These are phyloP conservation scores for Capsicum rhomboideum DNA, from an alignment of 257 asterid genomes.

Conservation along the genomic window DNA sequence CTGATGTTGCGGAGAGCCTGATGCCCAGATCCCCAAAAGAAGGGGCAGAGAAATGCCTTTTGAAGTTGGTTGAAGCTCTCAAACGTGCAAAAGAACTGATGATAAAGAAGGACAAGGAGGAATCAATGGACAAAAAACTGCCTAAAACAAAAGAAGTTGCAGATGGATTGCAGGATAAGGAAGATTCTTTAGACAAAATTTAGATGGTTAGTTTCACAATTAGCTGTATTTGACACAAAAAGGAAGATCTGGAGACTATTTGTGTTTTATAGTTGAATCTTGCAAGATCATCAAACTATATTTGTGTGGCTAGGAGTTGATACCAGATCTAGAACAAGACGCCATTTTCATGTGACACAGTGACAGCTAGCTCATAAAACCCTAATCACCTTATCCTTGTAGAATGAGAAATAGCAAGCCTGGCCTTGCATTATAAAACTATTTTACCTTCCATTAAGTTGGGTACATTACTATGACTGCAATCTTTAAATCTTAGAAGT, in stretches of 20 bases:
- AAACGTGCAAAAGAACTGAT: background rate
- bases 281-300: background rate
- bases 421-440: background rate
- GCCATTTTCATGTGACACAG: background rate
- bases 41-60: conserved; percentile 9
- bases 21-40: conserved; percentile 13
- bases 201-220: background rate
- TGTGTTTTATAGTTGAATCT: background rate
- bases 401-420: background rate
- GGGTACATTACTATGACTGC: background rate
- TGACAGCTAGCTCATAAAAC: background rate
- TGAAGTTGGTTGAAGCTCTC: conserved; percentile 5
- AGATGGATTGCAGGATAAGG: background rate
- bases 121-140: too few relatives aligned
- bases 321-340: background rate
- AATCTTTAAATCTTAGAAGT: background rate
- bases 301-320: background rate
- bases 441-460: background rate
- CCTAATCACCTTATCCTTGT: background rate
- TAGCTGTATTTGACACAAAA: background rate
- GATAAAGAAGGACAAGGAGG: background rate
- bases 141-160: background rate
- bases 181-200: background rate
- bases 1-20: conserved; percentile 17
- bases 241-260: background rate